A percentile compares a stretch with the other conserved stretches of the same genome.
Evolutionary conservation across 495 filamentous ascomycete species (phyloP).

Genomic region (Xylaria sp.): DNA sequence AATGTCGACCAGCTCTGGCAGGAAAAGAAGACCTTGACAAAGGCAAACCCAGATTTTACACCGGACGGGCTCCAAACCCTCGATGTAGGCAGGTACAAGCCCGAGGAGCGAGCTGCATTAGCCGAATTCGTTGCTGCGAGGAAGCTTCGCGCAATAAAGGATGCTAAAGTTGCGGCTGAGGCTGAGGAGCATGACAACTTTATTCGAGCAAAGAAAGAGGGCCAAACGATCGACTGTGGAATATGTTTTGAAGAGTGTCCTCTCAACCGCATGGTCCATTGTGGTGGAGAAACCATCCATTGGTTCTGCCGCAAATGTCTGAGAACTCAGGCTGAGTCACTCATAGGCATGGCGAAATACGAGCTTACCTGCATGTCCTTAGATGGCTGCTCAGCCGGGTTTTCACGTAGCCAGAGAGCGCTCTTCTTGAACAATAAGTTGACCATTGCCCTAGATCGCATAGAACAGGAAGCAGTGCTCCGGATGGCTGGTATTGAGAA

Average conservation of each 20-base stretch:
- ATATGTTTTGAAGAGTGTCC: slow-evolving; percentile 75
- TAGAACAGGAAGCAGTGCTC: slow-evolving; percentile 74
- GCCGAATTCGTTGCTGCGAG: slow-evolving; percentile 40
- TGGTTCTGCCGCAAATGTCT: slow-evolving; percentile 77
- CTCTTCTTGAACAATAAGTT: slow-evolving; percentile 65
- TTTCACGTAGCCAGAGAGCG: slow-evolving; percentile 54
- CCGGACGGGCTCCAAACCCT: slow-evolving; percentile 19
- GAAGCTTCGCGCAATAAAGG: slow-evolving; percentile 28
- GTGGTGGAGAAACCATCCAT: slow-evolving; percentile 56
- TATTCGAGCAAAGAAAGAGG: slow-evolving; percentile 52
- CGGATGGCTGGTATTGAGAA: slow-evolving; percentile 68
- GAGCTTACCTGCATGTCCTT: slow-evolving; percentile 62
- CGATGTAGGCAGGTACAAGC: slow-evolving; percentile 9
- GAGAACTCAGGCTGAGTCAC: slow-evolving; percentile 65
- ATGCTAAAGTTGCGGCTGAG: slow-evolving; percentile 34
- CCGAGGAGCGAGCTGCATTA: slow-evolving; percentile 36
- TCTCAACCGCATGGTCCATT: slow-evolving; percentile 71
- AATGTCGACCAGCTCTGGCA: slow-evolving; percentile 23
- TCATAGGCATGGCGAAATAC: slow-evolving; percentile 70
- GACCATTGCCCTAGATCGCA: slow-evolving; percentile 64
- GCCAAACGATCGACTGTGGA: slow-evolving; percentile 65
- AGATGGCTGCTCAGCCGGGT: slow-evolving; percentile 52
- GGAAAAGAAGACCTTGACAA: slow-evolving; percentile 35
- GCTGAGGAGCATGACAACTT: slow-evolving; percentile 54
- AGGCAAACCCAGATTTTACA: slow-evolving; percentile 5